phyloP scores from a whole-genome alignment of 768 basidiomycete species.

The Hygrocybe coccinea region DNA sequence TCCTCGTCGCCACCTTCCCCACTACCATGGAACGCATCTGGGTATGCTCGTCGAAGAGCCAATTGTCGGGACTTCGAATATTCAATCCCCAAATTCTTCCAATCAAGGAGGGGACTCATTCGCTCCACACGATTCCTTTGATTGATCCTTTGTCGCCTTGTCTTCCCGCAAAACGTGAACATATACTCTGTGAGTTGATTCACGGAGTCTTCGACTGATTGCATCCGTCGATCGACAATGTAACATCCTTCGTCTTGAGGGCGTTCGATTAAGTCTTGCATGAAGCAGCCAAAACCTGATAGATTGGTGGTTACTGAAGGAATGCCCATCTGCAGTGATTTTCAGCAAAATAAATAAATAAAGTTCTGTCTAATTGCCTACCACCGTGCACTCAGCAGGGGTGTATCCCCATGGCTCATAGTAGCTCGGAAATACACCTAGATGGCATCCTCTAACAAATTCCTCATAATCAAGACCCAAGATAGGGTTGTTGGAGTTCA shows the following conservation, averaged over 20 bases:
- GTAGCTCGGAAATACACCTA: slow-evolving; percentile 97
- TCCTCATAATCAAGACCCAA: slow-evolving; percentile 98
- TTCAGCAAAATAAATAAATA: slow-evolving; percentile 4
- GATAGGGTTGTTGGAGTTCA: slow-evolving; percentile 97
- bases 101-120: slow-evolving; percentile 87
- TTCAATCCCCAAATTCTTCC: slow-evolving; percentile 97
- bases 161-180: slow-evolving; percentile 72
- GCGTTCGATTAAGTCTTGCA: slow-evolving; percentile 95
- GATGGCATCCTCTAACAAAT: slow-evolving; percentile 95
- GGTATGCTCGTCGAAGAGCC: slow-evolving; percentile 88
- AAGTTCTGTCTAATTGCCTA: slow-evolving; percentile 34
- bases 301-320: slow-evolving; percentile 96
- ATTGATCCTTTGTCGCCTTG: slow-evolving; percentile 95
- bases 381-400: slow-evolving; percentile 98
- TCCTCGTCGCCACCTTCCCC: slow-evolving; percentile 42
- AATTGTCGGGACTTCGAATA: slow-evolving; percentile 94
- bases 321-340: slow-evolving; percentile 77
- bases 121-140: slow-evolving; percentile 98
- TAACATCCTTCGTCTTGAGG: slow-evolving; percentile 95
- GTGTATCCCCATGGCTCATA: slow-evolving; percentile 98
- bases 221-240: slow-evolving; percentile 87
- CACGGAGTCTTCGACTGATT: slow-evolving; percentile 89
- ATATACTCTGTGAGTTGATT: slow-evolving; percentile 73
- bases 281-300: slow-evolving; percentile 96
- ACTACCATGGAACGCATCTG: slow-evolving; percentile 79